phyloP scores from a whole-genome alignment of 2,329 filamentous ascomycete genomes.

The Cladosporium sp. region DNA sequence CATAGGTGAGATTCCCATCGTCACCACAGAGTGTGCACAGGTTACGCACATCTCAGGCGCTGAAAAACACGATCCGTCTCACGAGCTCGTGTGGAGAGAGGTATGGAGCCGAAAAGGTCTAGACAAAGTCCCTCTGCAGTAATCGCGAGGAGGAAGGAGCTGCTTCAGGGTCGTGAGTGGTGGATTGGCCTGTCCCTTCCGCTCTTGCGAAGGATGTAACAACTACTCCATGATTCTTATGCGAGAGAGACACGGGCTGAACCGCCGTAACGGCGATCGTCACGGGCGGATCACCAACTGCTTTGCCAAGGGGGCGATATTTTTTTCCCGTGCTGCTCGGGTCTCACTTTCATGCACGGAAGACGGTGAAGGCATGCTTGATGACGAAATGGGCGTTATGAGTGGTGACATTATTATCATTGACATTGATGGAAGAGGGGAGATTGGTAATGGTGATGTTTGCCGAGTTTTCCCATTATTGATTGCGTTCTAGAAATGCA shows the following conservation, averaged over 20 bases:
- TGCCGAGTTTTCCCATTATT: too few species aligned
- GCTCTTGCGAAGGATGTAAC: background rate
- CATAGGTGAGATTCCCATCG: too few species aligned
- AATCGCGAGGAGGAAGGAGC: too few species aligned
- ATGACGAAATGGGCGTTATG: background rate
- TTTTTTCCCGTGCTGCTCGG: background rate
- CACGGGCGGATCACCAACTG: background rate
- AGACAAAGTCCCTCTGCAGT: background rate
- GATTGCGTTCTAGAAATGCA: background rate
- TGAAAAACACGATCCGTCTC: background rate
- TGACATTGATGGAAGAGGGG: background rate
- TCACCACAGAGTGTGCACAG: background rate
- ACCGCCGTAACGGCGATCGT: background rate
- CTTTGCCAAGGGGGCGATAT: background rate
- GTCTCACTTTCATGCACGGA: background rate
- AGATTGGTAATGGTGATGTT: background rate
- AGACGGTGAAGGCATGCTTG: background rate
- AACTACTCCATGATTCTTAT: background rate
- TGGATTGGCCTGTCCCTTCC: too few species aligned
- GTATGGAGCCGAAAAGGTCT: background rate
- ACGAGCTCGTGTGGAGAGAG: background rate
- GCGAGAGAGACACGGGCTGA: slow-evolving; percentile 1
- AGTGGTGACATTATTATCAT: too few species aligned
- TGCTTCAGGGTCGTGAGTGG: too few species aligned
- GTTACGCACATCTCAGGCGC: background rate